These are phyloP conservation scores for Boeremia exigua DNA, from an alignment of 2,329 filamentous ascomycete species.

Conservation along the genomic window DNA sequence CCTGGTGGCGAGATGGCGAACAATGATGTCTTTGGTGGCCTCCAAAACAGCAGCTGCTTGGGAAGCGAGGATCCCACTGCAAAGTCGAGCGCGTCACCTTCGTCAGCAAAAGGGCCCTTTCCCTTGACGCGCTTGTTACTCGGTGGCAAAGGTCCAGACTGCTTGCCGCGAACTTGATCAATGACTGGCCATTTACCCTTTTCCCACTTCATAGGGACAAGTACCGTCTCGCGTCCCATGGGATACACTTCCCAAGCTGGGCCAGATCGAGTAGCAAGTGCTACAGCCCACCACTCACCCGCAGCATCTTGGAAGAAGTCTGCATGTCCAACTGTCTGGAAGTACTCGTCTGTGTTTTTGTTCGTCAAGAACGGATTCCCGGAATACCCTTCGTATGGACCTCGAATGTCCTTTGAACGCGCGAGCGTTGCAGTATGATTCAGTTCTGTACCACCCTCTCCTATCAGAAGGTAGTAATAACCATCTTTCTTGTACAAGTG, in stretches of 20 bases:
- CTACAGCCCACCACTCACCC: constrained; percentile 35
- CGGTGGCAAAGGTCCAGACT: constrained; percentile 52
- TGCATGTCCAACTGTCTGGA: constrained; percentile 38
- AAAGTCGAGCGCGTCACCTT: constrained; percentile 57
- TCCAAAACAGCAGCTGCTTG: constrained; percentile 62
- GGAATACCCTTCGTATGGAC: constrained; percentile 43
- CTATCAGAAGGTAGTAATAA: constrained; percentile 26
- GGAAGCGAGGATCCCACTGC: constrained; percentile 52
- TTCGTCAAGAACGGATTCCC: constrained; percentile 34
- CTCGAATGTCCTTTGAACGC: constrained; percentile 39
- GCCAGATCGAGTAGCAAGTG: constrained; percentile 32
- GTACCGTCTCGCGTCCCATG: constrained; percentile 39
- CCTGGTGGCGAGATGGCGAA: constrained; percentile 16
- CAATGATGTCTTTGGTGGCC: constrained; percentile 53
- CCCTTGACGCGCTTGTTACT: constrained; percentile 45
- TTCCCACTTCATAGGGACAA: constrained; percentile 34
- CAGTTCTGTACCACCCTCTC: constrained; percentile 44
- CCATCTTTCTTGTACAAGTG: constrained; percentile 46
- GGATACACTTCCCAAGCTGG: constrained; percentile 20
- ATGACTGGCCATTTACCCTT: constrained; percentile 53
- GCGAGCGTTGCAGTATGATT: constrained; percentile 33
- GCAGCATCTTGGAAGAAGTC: constrained; percentile 36
- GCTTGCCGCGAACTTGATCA: constrained; percentile 48
- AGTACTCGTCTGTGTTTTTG: constrained; percentile 43
- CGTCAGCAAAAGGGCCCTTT: constrained; percentile 47